These are phyloP conservation scores for Borealophlyctis nickersoniae DNA, from an alignment of 192 early-diverging fungal species.

Conservation along the genomic window DNA sequence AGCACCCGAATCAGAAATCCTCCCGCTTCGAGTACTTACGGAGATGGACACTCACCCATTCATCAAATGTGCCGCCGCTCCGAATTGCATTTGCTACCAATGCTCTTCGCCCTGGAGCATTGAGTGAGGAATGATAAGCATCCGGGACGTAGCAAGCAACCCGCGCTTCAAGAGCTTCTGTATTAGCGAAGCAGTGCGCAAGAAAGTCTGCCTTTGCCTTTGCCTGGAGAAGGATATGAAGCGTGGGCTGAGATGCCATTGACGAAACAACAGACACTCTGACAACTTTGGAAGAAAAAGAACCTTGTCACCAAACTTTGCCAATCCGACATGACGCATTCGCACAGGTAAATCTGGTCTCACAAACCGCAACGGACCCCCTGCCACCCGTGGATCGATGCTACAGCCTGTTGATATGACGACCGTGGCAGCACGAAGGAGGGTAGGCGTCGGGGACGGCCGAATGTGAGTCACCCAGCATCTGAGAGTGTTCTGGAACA, in stretches of 20 bases:
- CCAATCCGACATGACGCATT: slow-evolving; percentile 1
- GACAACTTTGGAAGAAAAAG: no score
- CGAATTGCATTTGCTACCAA: not conserved
- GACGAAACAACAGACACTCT: no score
- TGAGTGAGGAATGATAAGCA: not conserved
- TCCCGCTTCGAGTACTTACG: no score
- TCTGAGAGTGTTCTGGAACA: not conserved
- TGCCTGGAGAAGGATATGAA: not conserved
- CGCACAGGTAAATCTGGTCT: slow-evolving; percentile 12
- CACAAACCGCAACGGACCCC: slow-evolving; percentile 2
- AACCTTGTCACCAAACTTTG: not conserved
- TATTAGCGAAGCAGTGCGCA: not conserved
- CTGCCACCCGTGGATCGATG: slow-evolving; percentile 8
- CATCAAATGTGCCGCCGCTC: not conserved
- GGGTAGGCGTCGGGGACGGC: slow-evolving; percentile 6
- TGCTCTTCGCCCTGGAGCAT: not conserved
- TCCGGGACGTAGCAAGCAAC: not conserved
- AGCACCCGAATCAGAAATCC: no score
- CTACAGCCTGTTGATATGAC: slow-evolving; percentile 20
- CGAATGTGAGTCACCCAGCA: slow-evolving; percentile 21
- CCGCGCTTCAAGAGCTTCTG: not conserved
- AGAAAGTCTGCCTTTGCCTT: not conserved
- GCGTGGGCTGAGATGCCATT: no score
- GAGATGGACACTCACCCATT: not conserved
- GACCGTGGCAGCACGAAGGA: slow-evolving; percentile 21